These are phyloP conservation scores for Cyberlindnera amylophila DNA, from an alignment of 805 yeast species.

Conservation along the genomic window DNA sequence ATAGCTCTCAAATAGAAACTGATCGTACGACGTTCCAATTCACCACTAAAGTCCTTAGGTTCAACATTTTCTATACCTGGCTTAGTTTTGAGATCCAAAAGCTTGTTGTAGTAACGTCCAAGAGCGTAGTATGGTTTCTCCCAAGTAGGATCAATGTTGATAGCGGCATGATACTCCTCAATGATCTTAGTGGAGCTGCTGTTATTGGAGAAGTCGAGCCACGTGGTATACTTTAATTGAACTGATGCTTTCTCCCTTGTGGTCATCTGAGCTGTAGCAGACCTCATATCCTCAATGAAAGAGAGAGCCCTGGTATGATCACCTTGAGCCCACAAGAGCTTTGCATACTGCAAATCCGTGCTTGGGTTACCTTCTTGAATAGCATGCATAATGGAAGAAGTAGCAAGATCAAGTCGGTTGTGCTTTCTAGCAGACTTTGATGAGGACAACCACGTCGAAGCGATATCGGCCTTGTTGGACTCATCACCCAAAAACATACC, in stretches of 20 bases:
- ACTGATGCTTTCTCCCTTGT: conserved; percentile 35
- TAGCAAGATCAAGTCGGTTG: conserved; percentile 67
- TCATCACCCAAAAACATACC: conserved; percentile 27
- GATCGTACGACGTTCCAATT: conserved; percentile 52
- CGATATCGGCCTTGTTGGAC: conserved; percentile 31
- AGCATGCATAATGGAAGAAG: conserved; percentile 62
- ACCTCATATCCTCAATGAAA: conserved; percentile 42
- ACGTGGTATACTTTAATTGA: conserved; percentile 77
- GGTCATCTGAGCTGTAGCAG: conserved; percentile 14
- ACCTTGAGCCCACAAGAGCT: conserved; percentile 84
- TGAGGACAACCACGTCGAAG: conserved; percentile 52
- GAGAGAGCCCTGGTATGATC: conserved; percentile 82
- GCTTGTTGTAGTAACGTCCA: conserved; percentile 75
- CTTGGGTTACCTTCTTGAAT: conserved; percentile 30
- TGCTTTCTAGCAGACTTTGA: conserved; percentile 66
- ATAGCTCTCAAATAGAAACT: conserved; percentile 56
- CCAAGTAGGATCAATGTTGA: conserved; percentile 52
- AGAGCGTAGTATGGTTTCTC: conserved; percentile 77
- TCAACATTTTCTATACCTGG: conserved; percentile 16
- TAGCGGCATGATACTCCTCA: conserved; percentile 60
- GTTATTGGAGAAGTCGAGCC: conserved; percentile 86
- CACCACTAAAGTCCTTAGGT: conserved; percentile 39
- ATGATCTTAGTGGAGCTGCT: conserved; percentile 72
- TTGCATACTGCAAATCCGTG: conserved; percentile 73
- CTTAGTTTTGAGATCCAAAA: conserved; percentile 62